Evolutionary conservation across 2,329 filamentous ascomycete genomes (phyloP), one percentile per base, ranked within the genome.

Genomic region (Trichoderma breve): DNA sequence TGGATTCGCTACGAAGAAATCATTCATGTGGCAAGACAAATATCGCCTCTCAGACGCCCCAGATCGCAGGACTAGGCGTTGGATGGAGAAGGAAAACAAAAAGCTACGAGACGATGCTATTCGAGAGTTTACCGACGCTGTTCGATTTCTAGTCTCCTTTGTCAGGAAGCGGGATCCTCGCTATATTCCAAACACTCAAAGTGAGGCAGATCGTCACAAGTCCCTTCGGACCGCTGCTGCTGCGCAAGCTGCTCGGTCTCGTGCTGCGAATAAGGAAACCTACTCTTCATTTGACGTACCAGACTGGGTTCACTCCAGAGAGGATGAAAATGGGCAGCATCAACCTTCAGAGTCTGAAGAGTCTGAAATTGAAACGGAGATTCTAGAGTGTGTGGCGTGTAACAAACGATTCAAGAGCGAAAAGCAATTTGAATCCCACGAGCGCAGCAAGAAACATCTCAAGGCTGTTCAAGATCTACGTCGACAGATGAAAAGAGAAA

Each of bases 41-140:
- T 96, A 97, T 82, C 88, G 92, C 64, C 86, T 94, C 24, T 91
- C 92, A 0, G 94, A 98, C 76, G 95, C 94, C 1, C 94, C 94
- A 1, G 95, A 99, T 81, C 90, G 96, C 65, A 89, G 92, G 47
- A 86, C 93, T 18, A 90, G 95, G 66, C 89, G 96, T 36, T 78
- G 93, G 51, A 97, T 98, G 91, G 96, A 98, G 79, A 98, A 97
- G 81, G 95, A 98, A 80, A 99, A 99, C 81, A 93, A 91, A 76
- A 92, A 92, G 74, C 82, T 92, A 28, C 89, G 96, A 67, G 95
- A 98, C 24, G 92, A 95, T 68, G 94, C 90, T 3, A 89, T 92
- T 12, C 89, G 92, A 71, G 93, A 97, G 75, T 98, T 97, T 83
- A 98, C 98, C 81, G 94, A 97, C 73, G 92, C 94, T 3, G 94